A percentile compares a stretch with the other conserved stretches of the same genome.
Evolutionary conservation across 2,329 filamentous ascomycete genomes (phyloP).

Genomic region (Xylariaceae sp.): DNA sequence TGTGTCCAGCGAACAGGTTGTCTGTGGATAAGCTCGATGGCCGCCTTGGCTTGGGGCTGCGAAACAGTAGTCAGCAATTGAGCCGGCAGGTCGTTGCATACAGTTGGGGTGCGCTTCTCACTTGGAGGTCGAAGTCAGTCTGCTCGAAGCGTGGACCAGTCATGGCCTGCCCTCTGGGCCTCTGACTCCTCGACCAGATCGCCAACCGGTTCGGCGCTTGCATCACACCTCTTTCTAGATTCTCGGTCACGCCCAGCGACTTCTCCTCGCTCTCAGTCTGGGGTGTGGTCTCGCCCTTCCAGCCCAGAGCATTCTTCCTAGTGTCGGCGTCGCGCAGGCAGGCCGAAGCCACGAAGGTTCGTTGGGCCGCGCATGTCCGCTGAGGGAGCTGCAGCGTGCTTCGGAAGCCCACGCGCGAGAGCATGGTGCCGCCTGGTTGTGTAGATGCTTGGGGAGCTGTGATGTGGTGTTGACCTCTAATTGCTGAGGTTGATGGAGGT

Average conservation of each 20-base stretch:
- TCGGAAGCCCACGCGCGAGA: slow-evolving; percentile 33
- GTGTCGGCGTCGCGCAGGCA: slow-evolving; percentile 36
- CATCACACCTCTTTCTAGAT: slow-evolving; percentile 41
- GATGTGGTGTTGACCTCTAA: too few species aligned
- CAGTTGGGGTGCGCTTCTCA: slow-evolving; percentile 42
- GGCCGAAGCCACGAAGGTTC: slow-evolving; percentile 41
- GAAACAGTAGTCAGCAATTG: slow-evolving; percentile 21
- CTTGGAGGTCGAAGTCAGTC: slow-evolving; percentile 88
- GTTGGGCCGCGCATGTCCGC: slow-evolving; percentile 34
- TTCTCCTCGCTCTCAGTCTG: slow-evolving; percentile 34
- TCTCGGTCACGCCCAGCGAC: slow-evolving; percentile 26
- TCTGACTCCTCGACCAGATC: slow-evolving; percentile 83
- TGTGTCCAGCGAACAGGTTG: slow-evolving; percentile 91
- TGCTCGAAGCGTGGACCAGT: slow-evolving; percentile 92
- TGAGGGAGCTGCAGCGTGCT: slow-evolving; percentile 35
- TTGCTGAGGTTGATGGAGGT: too few species aligned
- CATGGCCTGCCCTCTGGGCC: slow-evolving; percentile 76
- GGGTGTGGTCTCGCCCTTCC: slow-evolving; percentile 34
- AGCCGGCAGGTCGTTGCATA: slow-evolving; percentile 1
- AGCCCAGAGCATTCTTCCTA: slow-evolving; percentile 29
- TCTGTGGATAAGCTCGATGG: slow-evolving; percentile 93
- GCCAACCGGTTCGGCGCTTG: slow-evolving; percentile 82
- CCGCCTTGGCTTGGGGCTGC: slow-evolving; percentile 80
- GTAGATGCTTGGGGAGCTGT: too few species aligned
- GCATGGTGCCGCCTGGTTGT: slow-evolving; percentile 38